Evolutionary conservation across 2,329 filamentous ascomycete genomes (phyloP).

Genomic region (Alternaria arborescens): DNA sequence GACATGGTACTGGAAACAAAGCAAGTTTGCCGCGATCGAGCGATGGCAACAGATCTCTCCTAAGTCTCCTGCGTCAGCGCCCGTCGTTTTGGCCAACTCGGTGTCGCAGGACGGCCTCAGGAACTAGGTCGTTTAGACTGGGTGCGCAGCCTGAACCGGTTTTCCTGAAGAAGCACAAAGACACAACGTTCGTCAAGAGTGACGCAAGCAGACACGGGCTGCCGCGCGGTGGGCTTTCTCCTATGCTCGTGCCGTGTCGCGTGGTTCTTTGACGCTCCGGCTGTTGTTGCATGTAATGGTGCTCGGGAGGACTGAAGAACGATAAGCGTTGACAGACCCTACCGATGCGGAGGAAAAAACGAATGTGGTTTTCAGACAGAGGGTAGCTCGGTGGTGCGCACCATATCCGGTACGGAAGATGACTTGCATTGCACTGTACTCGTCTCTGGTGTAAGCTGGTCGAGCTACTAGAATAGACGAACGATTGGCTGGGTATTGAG

Average conservation of each 20-base stretch:
- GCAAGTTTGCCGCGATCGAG: slow-evolving; percentile 7
- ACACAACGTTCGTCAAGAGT: slow-evolving; percentile 9
- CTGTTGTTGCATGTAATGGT: slow-evolving; percentile 18
- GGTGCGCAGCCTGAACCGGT: slow-evolving; percentile 19
- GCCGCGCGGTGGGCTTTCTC: slow-evolving; percentile 7
- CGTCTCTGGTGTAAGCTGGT: slow-evolving; percentile 7
- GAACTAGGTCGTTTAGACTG: slow-evolving; percentile 6
- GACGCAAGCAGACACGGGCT: slow-evolving; percentile 14
- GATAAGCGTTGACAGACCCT: slow-evolving; percentile 1
- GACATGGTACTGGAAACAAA: slow-evolving; percentile 6
- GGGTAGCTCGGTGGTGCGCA: slow-evolving; percentile 12
- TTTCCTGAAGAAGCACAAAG: slow-evolving; percentile 19
- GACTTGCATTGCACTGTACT: slow-evolving; percentile 23
- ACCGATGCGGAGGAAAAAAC: slow-evolving; percentile 10
- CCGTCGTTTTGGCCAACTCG: slow-evolving; percentile 1
- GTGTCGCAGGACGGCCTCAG: slow-evolving; percentile 12
- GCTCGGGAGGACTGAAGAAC: slow-evolving; percentile 7
- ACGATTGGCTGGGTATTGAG: slow-evolving; percentile 15
- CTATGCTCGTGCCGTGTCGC: slow-evolving; percentile 23
- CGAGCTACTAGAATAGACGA: slow-evolving; percentile 2
- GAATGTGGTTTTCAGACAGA: slow-evolving; percentile 10
- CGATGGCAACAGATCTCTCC: slow-evolving; percentile 7
- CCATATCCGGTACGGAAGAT: slow-evolving; percentile 23
- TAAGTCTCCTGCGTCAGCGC: slow-evolving; percentile 4
- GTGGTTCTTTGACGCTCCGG: slow-evolving; percentile 21